Evolutionary conservation across 148 eudicot genomes (phyloP).

Genomic region (Fagopyrum esculentum): DNA sequence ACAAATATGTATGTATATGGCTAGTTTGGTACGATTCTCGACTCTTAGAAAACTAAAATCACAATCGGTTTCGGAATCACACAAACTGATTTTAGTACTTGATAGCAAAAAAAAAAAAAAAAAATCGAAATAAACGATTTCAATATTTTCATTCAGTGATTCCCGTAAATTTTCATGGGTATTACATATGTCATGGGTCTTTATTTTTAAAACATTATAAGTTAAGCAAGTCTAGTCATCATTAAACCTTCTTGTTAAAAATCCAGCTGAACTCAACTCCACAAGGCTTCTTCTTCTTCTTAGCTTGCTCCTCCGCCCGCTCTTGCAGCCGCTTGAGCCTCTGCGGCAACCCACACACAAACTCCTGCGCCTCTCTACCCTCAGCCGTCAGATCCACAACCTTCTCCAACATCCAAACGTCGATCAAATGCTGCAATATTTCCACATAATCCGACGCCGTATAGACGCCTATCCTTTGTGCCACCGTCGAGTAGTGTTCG

Average conservation of each 20-base stretch:
- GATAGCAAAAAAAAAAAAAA: no score
- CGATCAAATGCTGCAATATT: conserved; percentile 26
- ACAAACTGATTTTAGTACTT: no score
- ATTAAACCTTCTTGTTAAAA: conserved; percentile 11
- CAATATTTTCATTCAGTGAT: no score
- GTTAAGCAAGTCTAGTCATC: no score
- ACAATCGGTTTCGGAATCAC: no score
- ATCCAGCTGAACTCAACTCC: conserved; percentile 26
- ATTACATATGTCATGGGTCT: no score
- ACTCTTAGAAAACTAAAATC: no score
- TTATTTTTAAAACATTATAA: no score
- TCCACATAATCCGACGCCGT: conserved; percentile 31
- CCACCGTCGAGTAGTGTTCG: conserved; percentile 26
- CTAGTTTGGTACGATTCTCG: no score
- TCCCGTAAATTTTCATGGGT: no score
- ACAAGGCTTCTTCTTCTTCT: conserved; percentile 15
- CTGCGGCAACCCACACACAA: conserved; percentile 18
- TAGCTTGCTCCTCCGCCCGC: conserved; percentile 27
- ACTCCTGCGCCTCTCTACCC: conserved; percentile 24
- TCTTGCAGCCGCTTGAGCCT: conserved; percentile 26
- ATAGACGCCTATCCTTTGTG: conserved; percentile 29
- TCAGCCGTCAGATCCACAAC: conserved; percentile 19
- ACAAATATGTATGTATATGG: no score
- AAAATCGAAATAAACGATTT: no score
- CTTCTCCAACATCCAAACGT: conserved; percentile 23